Percentiles rank a stretch among this genome's conserved stretches.
phyloP scores from a whole-genome alignment of 2,329 filamentous ascomycete genomes.

The Penicillium sp. region DNA sequence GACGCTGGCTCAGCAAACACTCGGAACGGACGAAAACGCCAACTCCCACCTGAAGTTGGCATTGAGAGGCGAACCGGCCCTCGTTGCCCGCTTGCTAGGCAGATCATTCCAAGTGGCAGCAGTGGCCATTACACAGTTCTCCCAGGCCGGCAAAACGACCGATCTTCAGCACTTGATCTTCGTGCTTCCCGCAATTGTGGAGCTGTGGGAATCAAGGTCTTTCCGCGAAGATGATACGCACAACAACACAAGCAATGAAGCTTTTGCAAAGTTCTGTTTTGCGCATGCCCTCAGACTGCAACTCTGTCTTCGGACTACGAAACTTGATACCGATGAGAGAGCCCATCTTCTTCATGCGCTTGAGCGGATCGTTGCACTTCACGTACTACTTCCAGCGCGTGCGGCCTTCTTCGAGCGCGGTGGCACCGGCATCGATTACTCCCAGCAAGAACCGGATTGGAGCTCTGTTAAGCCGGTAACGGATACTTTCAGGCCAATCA shows the following conservation, averaged over 20 bases:
- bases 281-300: slow-evolving; percentile 34
- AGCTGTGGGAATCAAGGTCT: slow-evolving; percentile 38
- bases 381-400: slow-evolving; percentile 41
- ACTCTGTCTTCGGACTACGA: slow-evolving; percentile 24
- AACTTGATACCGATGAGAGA: slow-evolving; percentile 30
- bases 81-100: slow-evolving; percentile 34
- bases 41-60: slow-evolving; percentile 39
- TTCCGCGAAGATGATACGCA: slow-evolving; percentile 30
- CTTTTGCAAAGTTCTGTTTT: slow-evolving; percentile 33
- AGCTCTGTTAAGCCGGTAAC: slow-evolving; percentile 34
- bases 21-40: slow-evolving; percentile 28
- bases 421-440: slow-evolving; percentile 33
- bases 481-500: slow-evolving; percentile 34
- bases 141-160: slow-evolving; percentile 26
- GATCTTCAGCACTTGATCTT: slow-evolving; percentile 34
- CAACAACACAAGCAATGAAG: slow-evolving; percentile 34
- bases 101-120: slow-evolving; percentile 33
- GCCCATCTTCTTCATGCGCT: slow-evolving; percentile 30
- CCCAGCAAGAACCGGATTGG: slow-evolving; percentile 32
- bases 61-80: slow-evolving; percentile 34
- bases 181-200: slow-evolving; percentile 31
- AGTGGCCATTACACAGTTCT: slow-evolving; percentile 28
- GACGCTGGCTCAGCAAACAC: slow-evolving; percentile 24
- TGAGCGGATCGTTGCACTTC: slow-evolving; percentile 38
- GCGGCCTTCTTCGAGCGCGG: slow-evolving; percentile 35